Evolutionary conservation across 768 basidiomycete species (phyloP).

Genomic region (Collybia sordida): DNA sequence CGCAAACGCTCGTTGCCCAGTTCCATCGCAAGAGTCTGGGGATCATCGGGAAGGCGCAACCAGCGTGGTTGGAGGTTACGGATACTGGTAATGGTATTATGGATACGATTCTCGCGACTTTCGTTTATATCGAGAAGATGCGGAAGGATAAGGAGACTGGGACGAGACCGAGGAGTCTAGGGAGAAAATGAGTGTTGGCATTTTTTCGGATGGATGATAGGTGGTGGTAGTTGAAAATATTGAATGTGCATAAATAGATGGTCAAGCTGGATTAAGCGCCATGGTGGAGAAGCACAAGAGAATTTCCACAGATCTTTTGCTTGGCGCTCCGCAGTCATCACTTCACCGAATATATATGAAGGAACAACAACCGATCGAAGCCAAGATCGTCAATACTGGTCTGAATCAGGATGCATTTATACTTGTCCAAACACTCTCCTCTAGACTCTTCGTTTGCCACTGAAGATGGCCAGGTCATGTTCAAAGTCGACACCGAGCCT

Average conservation of each 20-base stretch:
- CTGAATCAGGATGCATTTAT: constrained; percentile 15
- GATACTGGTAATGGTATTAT: constrained; percentile 17
- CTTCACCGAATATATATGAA: neutral
- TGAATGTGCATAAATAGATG: no score
- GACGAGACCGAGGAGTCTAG: neutral
- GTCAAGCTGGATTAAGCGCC: neutral
- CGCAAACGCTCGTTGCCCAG: constrained; percentile 5
- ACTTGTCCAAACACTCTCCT: constrained; percentile 10
- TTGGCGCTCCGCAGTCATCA: neutral
- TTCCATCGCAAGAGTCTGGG: constrained; percentile 11
- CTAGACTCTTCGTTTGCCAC: constrained; percentile 19
- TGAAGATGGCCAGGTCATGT: constrained; percentile 18
- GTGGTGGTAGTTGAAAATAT: no score
- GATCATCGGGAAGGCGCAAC: neutral
- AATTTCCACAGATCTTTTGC: neutral
- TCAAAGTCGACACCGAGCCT: constrained; percentile 15
- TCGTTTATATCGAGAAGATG: constrained; percentile 23
- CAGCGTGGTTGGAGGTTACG: constrained; percentile 16
- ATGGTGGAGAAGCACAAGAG: neutral
- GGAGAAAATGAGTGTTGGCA: neutral
- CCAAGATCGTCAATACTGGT: neutral
- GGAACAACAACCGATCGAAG: neutral
- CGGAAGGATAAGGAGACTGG: constrained; percentile 17
- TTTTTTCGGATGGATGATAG: neutral
- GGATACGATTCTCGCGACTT: constrained; percentile 23